These are phyloP conservation scores for Cryptococcus amylolentus DNA, from an alignment of 1,284 basidiomycete species.

Conservation along the genomic window DNA sequence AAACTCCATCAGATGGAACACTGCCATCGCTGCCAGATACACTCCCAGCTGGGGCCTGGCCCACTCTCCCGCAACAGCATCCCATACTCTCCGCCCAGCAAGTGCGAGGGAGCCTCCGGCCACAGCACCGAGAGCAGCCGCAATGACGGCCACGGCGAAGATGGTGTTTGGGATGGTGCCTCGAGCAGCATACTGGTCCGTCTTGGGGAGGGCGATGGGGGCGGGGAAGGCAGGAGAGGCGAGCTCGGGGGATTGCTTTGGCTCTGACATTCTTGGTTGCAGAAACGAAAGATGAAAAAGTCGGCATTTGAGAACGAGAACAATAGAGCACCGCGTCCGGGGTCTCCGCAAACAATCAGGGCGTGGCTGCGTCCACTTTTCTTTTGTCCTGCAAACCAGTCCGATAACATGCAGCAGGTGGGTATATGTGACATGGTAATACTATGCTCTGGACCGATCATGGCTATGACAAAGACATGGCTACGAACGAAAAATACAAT, in stretches of 20 bases:
- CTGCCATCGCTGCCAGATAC: conserved; percentile 73
- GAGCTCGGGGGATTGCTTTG: background rate
- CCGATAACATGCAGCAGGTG: too few species aligned
- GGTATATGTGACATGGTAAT: too few species aligned
- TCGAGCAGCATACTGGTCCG: conserved; percentile 47
- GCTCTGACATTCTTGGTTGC: background rate
- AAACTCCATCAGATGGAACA: conserved; percentile 93
- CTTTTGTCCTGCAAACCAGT: too few species aligned
- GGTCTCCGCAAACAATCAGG: background rate
- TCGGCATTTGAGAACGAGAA: background rate
- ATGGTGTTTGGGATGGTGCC: conserved; percentile 80
- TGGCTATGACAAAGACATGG: too few species aligned
- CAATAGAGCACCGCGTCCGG: background rate
- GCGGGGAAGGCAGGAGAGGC: conserved; percentile 6
- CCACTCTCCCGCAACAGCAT: conserved; percentile 52
- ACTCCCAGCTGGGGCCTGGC: conserved; percentile 72
- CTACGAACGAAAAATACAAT: too few species aligned
- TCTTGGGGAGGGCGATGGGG: conserved; percentile 23
- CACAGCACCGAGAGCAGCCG: conserved; percentile 65
- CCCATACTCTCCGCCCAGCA: conserved; percentile 54
- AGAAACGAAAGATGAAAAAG: background rate
- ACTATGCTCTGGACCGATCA: too few species aligned
- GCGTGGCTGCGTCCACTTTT: background rate
- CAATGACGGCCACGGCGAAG: conserved; percentile 65
- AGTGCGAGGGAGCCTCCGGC: conserved; percentile 40